Conservation (phyloP, 2,329 filamentous ascomycete species). For the Nakataea oryzae region DNA sequence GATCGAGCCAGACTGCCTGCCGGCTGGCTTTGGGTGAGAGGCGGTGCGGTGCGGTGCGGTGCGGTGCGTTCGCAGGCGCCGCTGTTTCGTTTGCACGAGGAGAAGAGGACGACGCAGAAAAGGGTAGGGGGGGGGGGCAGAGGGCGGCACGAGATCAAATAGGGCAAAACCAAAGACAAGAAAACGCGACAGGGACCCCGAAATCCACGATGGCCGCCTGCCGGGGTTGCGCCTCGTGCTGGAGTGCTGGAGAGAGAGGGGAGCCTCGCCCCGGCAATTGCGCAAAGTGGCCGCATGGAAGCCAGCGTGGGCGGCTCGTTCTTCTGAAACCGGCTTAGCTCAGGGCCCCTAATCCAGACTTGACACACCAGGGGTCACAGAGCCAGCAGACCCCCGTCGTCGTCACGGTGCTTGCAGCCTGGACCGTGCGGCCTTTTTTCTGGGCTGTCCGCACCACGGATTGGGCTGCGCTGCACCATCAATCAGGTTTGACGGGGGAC, state of each 20-base stretch:
- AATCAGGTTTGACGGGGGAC: not conserved
- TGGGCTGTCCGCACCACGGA: not conserved
- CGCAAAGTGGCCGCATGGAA: not conserved
- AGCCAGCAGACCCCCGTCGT: not conserved
- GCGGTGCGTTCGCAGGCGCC: not conserved
- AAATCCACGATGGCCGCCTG: not conserved
- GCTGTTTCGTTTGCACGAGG: not conserved
- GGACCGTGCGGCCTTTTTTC: not conserved
- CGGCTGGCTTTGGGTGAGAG: not conserved
- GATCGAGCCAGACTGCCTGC: not conserved
- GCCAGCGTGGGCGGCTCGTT: not conserved
- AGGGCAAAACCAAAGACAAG: not conserved
- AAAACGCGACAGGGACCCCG: not conserved
- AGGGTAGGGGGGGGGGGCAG: no score
- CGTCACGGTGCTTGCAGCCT: not conserved
- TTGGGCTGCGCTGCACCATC: not conserved
- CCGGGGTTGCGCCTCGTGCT: not conserved
- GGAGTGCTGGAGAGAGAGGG: not conserved
- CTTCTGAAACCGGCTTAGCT: conserved; percentile 6
- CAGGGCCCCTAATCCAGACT: conserved; percentile 10
- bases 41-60: no score
- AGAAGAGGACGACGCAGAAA: not conserved
- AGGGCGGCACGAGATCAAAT: not conserved
- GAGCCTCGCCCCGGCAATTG: not conserved
- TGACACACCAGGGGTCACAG: conserved; percentile 15